Percentiles rank a stretch among this genome's conserved stretches.
Conservation (phyloP, 1,139 yeast species). For the Nakaseomyces uthaithaninus region DNA sequence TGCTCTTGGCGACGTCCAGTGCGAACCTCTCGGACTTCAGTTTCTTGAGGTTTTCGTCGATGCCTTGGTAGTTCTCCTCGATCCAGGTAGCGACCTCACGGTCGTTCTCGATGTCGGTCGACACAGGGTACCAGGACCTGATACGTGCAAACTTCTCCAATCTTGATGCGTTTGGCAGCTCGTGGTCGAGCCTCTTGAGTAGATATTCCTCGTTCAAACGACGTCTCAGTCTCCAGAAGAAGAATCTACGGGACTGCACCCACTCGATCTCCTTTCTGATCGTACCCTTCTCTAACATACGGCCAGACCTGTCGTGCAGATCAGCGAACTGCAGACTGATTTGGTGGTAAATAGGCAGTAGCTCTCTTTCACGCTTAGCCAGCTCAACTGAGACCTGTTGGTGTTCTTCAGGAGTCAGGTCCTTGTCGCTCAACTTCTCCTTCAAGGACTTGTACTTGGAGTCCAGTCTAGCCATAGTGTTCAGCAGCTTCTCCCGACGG, state of each 20-base stretch:
- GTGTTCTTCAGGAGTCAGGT: conserved; percentile 55
- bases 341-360: conserved; percentile 86
- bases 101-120: conserved; percentile 66
- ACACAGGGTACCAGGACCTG: conserved; percentile 77
- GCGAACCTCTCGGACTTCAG: conserved; percentile 59
- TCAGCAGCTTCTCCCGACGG: conserved; percentile 82
- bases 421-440: conserved; percentile 45
- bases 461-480: conserved; percentile 87
- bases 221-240: conserved; percentile 98
- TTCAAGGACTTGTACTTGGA: conserved; percentile 61
- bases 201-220: conserved; percentile 89
- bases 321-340: conserved; percentile 95
- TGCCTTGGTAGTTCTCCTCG: conserved; percentile 62
- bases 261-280: conserved; percentile 80
- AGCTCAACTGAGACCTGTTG: conserved; percentile 57
- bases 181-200: conserved; percentile 63
- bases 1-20: conserved; percentile 50
- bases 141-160: conserved; percentile 80
- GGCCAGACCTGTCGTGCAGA: conserved; percentile 92
- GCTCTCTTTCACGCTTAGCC: conserved; percentile 65
- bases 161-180: conserved; percentile 53
- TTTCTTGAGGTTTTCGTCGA: conserved; percentile 54
- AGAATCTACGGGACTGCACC: conserved; percentile 84
- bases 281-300: conserved; percentile 93
- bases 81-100: conserved; percentile 77